These are phyloP conservation scores for Trichophyton verrucosum DNA, from an alignment of 2,329 filamentous ascomycete species.

Conservation along the genomic window DNA sequence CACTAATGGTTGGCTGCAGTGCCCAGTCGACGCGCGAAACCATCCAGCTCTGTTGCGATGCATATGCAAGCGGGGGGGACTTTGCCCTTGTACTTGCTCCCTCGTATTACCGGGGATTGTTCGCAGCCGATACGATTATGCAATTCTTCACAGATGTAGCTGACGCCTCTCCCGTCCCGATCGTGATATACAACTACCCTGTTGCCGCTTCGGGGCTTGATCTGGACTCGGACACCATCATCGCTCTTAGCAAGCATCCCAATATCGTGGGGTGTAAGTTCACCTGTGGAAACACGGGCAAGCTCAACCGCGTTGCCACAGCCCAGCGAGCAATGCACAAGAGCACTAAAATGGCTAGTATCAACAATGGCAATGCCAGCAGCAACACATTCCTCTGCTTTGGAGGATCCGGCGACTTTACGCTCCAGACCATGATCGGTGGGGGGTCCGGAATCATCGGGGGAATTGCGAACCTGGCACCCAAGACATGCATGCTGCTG, in stretches of 20 bases:
- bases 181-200: slow-evolving; percentile 85
- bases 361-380: not conserved
- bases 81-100: slow-evolving; percentile 70
- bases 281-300: slow-evolving; percentile 82
- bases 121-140: slow-evolving; percentile 60
- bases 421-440: slow-evolving; percentile 55
- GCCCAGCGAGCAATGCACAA: slow-evolving; percentile 5
- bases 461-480: slow-evolving; percentile 58
- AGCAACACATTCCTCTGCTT: slow-evolving; percentile 49
- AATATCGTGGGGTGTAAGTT: slow-evolving; percentile 87
- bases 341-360: not conserved
- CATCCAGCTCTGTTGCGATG: slow-evolving; percentile 59
- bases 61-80: slow-evolving; percentile 58
- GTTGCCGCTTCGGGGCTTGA: slow-evolving; percentile 77
- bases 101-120: slow-evolving; percentile 67
- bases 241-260: slow-evolving; percentile 63
- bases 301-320: slow-evolving; percentile 58
- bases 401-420: slow-evolving; percentile 63
- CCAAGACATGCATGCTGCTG: slow-evolving; percentile 51
- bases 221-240: slow-evolving; percentile 78
- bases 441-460: slow-evolving; percentile 61
- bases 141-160: slow-evolving; percentile 66
- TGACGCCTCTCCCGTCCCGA: slow-evolving; percentile 59
- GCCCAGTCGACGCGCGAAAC: slow-evolving; percentile 72
- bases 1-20: slow-evolving; percentile 69